Percentiles rank a stretch among this genome's conserved stretches.
Evolutionary conservation across 208 protist species (phyloP).

Genomic region (Trypanosoma vivax): DNA sequence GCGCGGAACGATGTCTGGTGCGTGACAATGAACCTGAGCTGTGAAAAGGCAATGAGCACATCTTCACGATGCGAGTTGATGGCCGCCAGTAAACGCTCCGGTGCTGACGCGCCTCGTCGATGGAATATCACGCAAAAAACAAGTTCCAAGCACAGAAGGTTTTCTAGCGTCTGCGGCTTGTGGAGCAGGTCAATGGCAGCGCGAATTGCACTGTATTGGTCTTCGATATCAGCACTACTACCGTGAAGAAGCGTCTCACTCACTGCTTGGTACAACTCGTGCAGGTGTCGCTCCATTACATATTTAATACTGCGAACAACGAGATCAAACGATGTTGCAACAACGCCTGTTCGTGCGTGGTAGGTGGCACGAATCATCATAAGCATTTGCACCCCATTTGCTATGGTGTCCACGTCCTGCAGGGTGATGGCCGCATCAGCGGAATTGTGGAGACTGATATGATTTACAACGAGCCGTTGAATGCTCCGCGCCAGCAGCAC

Average conservation of each 20-base stretch:
- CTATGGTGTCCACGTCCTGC: conserved; percentile 53
- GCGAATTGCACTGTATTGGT: conserved; percentile 56
- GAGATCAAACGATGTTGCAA: conserved; percentile 64
- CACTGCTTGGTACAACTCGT: conserved; percentile 32
- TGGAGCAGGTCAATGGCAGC: conserved; percentile 64
- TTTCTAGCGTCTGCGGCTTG: conserved; percentile 45
- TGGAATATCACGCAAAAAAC: conserved; percentile 58
- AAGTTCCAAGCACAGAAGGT: conserved; percentile 48
- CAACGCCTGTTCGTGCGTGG: conserved; percentile 62
- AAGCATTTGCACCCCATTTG: conserved; percentile 76
- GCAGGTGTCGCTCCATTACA: conserved; percentile 62
- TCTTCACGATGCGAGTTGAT: conserved; percentile 50
- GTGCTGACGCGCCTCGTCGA: conserved; percentile 13
- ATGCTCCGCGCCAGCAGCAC: conserved; percentile 56
- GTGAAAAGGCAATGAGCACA: conserved; percentile 47
- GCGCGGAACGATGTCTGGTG: conserved; percentile 40
- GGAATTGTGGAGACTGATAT: conserved; percentile 72
- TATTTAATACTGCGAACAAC: conserved; percentile 69
- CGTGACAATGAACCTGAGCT: conserved; percentile 60
- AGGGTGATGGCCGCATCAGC: conserved; percentile 47
- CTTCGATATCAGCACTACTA: conserved; percentile 12
- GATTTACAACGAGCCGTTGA: conserved; percentile 39
- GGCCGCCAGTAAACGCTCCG: conserved; percentile 1
- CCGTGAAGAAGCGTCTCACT: conserved; percentile 6
- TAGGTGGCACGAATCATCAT: conserved; percentile 83